These are phyloP conservation scores for Brassica rapa DNA, from an alignment of 345 rosid species.

Conservation along the genomic window DNA sequence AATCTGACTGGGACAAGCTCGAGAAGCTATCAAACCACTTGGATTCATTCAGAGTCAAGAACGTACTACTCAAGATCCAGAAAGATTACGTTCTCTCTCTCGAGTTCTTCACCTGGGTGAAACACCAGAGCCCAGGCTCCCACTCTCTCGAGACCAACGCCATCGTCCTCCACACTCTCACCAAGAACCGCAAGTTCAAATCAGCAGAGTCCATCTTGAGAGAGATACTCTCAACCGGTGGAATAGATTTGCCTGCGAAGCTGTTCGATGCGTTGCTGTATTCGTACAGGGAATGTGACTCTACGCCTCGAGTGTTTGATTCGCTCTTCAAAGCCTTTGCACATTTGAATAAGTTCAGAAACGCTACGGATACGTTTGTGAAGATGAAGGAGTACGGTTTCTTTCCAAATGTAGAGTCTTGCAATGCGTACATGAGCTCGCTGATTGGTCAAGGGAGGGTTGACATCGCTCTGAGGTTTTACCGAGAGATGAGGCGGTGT, in stretches of 20 bases:
- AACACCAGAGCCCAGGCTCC: slow-evolving; percentile 47
- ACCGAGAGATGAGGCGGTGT: slow-evolving; percentile 61
- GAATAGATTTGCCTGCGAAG: slow-evolving; percentile 49
- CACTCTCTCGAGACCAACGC: slow-evolving; percentile 64
- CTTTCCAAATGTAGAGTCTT: slow-evolving; percentile 67
- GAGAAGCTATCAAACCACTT: slow-evolving; percentile 44
- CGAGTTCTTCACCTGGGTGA: slow-evolving; percentile 72
- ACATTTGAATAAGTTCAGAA: slow-evolving; percentile 68
- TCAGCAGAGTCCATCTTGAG: slow-evolving; percentile 64
- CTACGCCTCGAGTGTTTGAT: slow-evolving; percentile 79
- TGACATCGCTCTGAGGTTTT: slow-evolving; percentile 66
- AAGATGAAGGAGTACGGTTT: slow-evolving; percentile 74
- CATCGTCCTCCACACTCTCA: slow-evolving; percentile 65
- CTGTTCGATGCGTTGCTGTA: slow-evolving; percentile 62
- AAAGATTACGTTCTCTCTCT: slow-evolving; percentile 72
- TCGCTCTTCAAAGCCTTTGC: slow-evolving; percentile 66
- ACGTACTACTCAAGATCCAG: slow-evolving; percentile 57
- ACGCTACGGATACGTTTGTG: slow-evolving; percentile 58
- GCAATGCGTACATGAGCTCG: slow-evolving; percentile 81
- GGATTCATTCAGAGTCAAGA: slow-evolving; percentile 61
- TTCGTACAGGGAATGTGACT: slow-evolving; percentile 70
- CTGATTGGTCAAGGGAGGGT: slow-evolving; percentile 54
- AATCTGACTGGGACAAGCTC: slow-evolving; percentile 78
- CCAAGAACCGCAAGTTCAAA: slow-evolving; percentile 68
- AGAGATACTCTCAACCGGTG: slow-evolving; percentile 27